Base-by-base conservation (phyloP, 2,329 filamentous ascomycete species). In the Aspergillus neoniger region DNA sequence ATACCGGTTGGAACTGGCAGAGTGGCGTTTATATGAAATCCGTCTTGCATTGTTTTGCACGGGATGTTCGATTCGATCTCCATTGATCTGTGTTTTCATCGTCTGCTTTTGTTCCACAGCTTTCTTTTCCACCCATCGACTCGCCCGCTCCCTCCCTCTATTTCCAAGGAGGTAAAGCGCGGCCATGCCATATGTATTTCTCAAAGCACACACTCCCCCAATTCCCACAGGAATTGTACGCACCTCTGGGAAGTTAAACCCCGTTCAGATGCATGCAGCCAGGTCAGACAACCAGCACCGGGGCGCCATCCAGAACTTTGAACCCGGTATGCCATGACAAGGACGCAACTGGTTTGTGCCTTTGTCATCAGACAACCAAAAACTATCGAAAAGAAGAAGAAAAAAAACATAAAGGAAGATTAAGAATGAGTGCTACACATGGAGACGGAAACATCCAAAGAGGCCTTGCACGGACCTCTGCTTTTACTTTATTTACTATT, bases 41-140 rank as follows among this genome's bases (percentile, higher is more conserved):
- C 57, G 49, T 58, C 69, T 69, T 66, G 64, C 66, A 67, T 68
- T 68, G 62, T 67, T 36, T 36, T 70, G 66, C 69, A 67, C 65
- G 66, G 64, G 62, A 66, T 68, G 63, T 67, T 63, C 44, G 41
- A 52, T 41, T 47, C 56, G 41, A 62, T 63, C 41, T 61, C 59
- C 43, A 47, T 58, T 50, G 62, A 63, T 65, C 58, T 63, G 52
- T 47, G 12, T 36, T 14, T 55, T 54, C 41, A 47, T 63, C 60
- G 58, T 61, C 62, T 57, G 53, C 41, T 57, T 55, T 32, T 61
- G 43, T 48, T 52, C 51, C 12, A 52, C 58, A 43, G 32, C 25
- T 44, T 50, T 32, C 57, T 41, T 21, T 9, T 10, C 17, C 10
- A 14, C 10, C 30, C 49, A 55, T 51, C 17, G 25, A 49, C 47